Evolutionary conservation across 352 stramenopile genomes (phyloP).

Genomic region (Phytophthora ramorum): DNA sequence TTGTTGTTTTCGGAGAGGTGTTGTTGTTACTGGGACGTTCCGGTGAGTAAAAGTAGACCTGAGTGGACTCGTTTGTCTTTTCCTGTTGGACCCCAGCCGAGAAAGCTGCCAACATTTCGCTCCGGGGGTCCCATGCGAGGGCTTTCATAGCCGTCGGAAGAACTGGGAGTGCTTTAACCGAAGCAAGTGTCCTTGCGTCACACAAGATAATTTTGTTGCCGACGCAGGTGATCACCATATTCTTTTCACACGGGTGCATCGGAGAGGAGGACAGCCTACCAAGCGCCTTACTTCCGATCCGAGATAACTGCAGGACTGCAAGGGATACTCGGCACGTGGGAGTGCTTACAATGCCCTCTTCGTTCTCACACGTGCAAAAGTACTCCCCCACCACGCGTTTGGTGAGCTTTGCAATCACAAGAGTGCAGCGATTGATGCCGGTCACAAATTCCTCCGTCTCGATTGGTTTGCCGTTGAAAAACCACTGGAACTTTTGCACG

Average conservation of each 20-base stretch:
- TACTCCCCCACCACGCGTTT: conserved; percentile 60
- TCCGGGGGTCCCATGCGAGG: conserved; percentile 17
- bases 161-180: conserved; percentile 24
- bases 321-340: conserved; percentile 43
- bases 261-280: conserved; percentile 33
- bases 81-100: conserved; percentile 8
- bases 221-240: conserved; percentile 22
- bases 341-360: conserved; percentile 54
- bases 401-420: conserved; percentile 49
- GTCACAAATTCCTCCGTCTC: conserved; percentile 19
- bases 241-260: conserved; percentile 25
- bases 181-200: conserved; percentile 31
- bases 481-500: conserved; percentile 56
- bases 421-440: conserved; percentile 40
- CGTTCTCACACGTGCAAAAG: conserved; percentile 69
- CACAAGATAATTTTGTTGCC: conserved; percentile 24
- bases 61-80: not conserved
- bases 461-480: conserved; percentile 46
- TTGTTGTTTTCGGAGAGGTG: conserved; percentile 9
- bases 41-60: conserved; percentile 41
- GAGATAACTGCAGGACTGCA: conserved; percentile 29
- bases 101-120: conserved; percentile 21
- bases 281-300: conserved; percentile 36
- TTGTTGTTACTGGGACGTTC: conserved; percentile 7
- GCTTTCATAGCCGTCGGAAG: conserved; percentile 14